Evolutionary conservation across 331 rosid genomes (phyloP).

Genomic region (Quercus tomentella): DNA sequence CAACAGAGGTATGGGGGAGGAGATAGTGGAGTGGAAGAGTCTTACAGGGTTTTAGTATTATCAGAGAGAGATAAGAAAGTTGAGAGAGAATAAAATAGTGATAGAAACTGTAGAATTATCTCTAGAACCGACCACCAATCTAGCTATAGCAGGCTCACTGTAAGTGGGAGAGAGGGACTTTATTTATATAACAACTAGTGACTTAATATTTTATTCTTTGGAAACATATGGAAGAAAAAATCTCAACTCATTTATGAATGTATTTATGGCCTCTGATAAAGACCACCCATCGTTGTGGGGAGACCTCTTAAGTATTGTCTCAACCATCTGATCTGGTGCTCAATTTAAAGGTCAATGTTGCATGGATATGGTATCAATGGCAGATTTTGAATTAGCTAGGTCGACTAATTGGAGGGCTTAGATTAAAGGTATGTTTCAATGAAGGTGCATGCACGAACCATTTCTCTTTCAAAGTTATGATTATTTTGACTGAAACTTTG

Average conservation of each 20-base stretch:
- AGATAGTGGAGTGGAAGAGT: constrained; percentile 4
- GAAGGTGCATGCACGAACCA: constrained; percentile 51
- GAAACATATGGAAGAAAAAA: constrained; percentile 9
- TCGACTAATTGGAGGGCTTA: constrained; percentile 26
- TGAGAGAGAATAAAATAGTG: constrained; percentile 28
- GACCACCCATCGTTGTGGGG: constrained; percentile 57
- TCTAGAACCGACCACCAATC: constrained; percentile 25
- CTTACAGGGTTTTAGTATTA: constrained; percentile 21
- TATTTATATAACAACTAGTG: constrained; percentile 41
- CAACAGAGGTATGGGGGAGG: constrained; percentile 32
- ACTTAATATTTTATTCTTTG: constrained; percentile 6
- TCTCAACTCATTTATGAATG: constrained; percentile 31
- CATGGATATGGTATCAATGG: constrained; percentile 25
- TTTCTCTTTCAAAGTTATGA: constrained; percentile 3
- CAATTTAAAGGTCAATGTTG: constrained; percentile 23
- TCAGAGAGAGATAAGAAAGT: constrained; percentile 31
- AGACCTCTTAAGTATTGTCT: not conserved
- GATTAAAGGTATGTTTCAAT: not conserved
- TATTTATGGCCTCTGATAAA: constrained; percentile 31
- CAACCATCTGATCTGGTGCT: constrained; percentile 16
- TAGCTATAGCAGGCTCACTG: constrained; percentile 24
- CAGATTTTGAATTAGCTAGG: constrained; percentile 21
- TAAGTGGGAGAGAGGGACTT: constrained; percentile 24
- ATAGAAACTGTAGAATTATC: constrained; percentile 24
- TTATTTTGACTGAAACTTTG: constrained; percentile 24